Conservation (phyloP, 192 early-diverging fungal species). For the Diversispora eburnea region DNA sequence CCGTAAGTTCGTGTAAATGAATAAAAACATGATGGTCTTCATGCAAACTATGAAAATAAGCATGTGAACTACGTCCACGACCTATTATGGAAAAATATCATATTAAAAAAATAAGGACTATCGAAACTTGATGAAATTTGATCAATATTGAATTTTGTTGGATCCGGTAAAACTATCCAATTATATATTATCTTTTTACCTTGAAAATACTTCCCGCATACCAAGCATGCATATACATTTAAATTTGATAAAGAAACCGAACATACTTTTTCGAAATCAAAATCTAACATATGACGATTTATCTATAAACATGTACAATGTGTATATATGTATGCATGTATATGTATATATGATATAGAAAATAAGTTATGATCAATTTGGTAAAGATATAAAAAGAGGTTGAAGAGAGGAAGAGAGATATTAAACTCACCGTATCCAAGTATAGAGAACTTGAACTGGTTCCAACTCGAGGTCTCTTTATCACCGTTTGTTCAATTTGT, state of each 20-base stretch:
- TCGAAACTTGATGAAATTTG: neutral
- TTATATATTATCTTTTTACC: conserved; percentile 42
- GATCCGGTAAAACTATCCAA: neutral
- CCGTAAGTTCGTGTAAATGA: conserved; percentile 78
- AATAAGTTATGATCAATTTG: too few species aligned
- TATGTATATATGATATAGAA: neutral
- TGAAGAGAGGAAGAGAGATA: neutral
- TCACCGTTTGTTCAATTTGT: too few species aligned
- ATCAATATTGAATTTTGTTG: neutral
- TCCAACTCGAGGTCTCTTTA: too few species aligned
- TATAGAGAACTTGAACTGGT: neutral
- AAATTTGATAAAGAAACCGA: conserved; percentile 88
- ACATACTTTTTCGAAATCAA: conserved; percentile 98
- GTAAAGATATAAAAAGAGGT: too few species aligned
- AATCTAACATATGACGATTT: conserved; percentile 83
- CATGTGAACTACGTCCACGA: conserved; percentile 84
- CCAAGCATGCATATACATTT: conserved; percentile 95
- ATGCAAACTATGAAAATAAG: conserved; percentile 94
- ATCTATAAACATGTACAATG: conserved; percentile 37
- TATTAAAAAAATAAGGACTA: neutral
- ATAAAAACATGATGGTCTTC: conserved; percentile 96
- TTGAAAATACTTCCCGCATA: conserved; percentile 95
- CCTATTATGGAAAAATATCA: conserved; percentile 42
- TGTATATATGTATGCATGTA: neutral
- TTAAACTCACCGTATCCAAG: neutral